Evolutionary conservation across 345 rosid genomes (phyloP), one percentile per base, ranked within the genome.

Genomic region (Syzygium oleosum): DNA sequence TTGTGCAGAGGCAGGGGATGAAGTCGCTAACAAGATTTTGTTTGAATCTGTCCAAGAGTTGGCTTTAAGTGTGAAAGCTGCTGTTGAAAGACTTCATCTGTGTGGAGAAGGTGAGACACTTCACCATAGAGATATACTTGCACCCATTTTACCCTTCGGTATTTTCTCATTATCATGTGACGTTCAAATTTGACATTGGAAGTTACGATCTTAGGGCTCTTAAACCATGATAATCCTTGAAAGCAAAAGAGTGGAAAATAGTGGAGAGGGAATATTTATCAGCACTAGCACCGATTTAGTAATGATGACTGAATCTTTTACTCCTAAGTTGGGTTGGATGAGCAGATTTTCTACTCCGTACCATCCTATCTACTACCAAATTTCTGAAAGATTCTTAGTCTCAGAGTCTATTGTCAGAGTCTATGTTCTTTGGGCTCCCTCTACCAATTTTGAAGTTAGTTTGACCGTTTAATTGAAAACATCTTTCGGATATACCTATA

Each of bases 1-100:
- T 34, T 94, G 98, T 90, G 98, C 98, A 34, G 98, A 93, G 90
- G 94, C 93, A 79, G 93, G 96, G 84, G 98, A 95, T 88, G 91
- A 89, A 86, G 96, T 94, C 46, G 95, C 98, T 9, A 92, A 92
- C 87, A 91, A 89, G 31, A 95, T 94, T 86, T 89, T 95, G 88
- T 91, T 86, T 55, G 92, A 93, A 85, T 91, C 95, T 12, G 96
- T 92, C 78, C 91, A 92, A 84, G 98, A 95, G 91, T 89, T 95
- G 91, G 94, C 95, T 84, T 88, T 91, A 85, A 95, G 95, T 89
- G 98, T 95, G 65, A 95, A 95, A 89, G 98, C 96, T 86, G 96
- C 94, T 87, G 96, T 94, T 87, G 92, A 89, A 61, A 93, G 94
- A 89, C 98, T 95, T 52, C 87, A 91, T 77, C 92, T 95, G 90